Evolutionary conservation across 192 early-diverging fungal genomes (phyloP).

Genomic region (Entomortierella chlamydospora): DNA sequence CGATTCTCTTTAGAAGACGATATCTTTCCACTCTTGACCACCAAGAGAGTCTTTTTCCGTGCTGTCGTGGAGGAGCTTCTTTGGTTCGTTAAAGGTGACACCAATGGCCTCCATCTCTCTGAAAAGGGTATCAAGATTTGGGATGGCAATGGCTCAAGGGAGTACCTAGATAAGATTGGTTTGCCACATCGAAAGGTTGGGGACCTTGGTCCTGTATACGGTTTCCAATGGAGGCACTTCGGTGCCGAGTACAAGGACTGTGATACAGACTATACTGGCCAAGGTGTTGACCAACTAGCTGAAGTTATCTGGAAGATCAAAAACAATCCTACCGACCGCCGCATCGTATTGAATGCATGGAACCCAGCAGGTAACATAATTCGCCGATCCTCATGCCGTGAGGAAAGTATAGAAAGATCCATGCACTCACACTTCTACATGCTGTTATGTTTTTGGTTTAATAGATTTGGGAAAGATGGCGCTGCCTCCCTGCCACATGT

Average conservation of each 20-base stretch:
- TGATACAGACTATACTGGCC: slow-evolving; percentile 87
- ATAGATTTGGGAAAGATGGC: slow-evolving; percentile 90
- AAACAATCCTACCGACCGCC: slow-evolving; percentile 86
- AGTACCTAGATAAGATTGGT: slow-evolving; percentile 88
- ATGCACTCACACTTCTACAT: not conserved
- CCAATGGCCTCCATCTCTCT: slow-evolving; percentile 80
- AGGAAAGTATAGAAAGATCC: not conserved
- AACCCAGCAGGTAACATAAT: slow-evolving; percentile 85
- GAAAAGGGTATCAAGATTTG: slow-evolving; percentile 84
- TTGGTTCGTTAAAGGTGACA: slow-evolving; percentile 95
- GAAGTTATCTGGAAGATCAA: slow-evolving; percentile 90
- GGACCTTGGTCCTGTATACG: slow-evolving; percentile 96
- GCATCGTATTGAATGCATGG: slow-evolving; percentile 97
- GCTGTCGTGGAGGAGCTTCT: slow-evolving; percentile 94
- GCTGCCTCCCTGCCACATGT: slow-evolving; percentile 97
- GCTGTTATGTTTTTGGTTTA: not conserved
- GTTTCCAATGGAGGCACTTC: slow-evolving; percentile 99
- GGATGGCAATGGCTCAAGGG: slow-evolving; percentile 93
- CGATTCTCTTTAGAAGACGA: slow-evolving; percentile 84
- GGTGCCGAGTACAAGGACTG: slow-evolving; percentile 89
- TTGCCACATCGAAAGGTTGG: slow-evolving; percentile 80
- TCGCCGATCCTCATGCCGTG: too few species aligned
- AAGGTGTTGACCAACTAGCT: slow-evolving; percentile 94
- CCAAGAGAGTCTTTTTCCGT: slow-evolving; percentile 94
- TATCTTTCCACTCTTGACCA: slow-evolving; percentile 90